These are phyloP conservation scores for Lophiostoma macrostomum DNA, from an alignment of 495 filamentous ascomycete species.

Conservation along the genomic window DNA sequence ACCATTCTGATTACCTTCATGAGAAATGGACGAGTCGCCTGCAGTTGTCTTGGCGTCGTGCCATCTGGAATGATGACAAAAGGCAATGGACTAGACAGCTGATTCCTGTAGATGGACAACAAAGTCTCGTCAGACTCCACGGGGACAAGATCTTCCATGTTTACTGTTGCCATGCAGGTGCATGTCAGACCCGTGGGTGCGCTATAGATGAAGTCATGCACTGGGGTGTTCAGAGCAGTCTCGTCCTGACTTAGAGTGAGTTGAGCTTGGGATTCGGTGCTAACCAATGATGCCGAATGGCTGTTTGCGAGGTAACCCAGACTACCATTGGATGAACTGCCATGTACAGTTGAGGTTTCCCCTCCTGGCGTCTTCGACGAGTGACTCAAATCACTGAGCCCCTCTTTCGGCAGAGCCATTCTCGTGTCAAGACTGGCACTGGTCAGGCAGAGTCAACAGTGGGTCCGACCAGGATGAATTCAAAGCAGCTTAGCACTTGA, in stretches of 20 bases:
- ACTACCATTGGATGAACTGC: constrained; percentile 9
- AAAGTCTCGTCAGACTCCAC: constrained; percentile 18
- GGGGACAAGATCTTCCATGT: constrained; percentile 15
- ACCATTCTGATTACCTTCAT: constrained; percentile 19
- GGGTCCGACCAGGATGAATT: constrained; percentile 7
- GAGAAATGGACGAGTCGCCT: constrained; percentile 15
- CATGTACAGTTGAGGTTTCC: constrained; percentile 10
- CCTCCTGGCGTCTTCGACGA: constrained; percentile 10
- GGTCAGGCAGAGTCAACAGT: constrained; percentile 15
- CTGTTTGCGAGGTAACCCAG: constrained; percentile 13
- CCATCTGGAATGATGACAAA: constrained; percentile 18
- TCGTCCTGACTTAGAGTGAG: constrained; percentile 11
- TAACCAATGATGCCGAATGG: constrained; percentile 15
- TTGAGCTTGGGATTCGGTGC: constrained; percentile 12
- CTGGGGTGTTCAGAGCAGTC: constrained; percentile 14
- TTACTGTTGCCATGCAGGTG: constrained; percentile 18
- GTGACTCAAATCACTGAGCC: constrained; percentile 11
- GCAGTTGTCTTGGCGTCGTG: constrained; percentile 15
- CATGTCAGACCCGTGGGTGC: constrained; percentile 11
- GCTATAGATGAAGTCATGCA: constrained; percentile 8
- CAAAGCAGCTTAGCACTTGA: constrained; percentile 13
- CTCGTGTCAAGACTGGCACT: constrained; percentile 15
- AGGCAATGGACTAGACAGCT: constrained; percentile 16
- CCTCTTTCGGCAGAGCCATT: constrained; percentile 14
- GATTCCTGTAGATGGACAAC: constrained; percentile 18